These are phyloP conservation scores for Penicillium macrosclerotiorum DNA, from an alignment of 495 filamentous ascomycete species.

Conservation along the genomic window DNA sequence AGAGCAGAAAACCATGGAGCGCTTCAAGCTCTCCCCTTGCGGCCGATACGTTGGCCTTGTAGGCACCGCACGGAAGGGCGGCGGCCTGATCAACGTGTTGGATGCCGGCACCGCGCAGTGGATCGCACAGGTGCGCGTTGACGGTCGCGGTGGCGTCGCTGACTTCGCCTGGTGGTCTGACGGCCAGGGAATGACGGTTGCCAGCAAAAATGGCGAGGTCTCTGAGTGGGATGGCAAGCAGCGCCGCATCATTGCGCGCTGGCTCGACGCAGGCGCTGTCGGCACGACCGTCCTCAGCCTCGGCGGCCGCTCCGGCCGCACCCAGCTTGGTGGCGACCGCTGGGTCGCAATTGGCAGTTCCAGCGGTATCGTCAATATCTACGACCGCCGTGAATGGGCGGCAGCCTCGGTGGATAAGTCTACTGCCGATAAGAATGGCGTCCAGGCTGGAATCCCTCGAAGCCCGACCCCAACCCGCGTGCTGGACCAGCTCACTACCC, in stretches of 20 bases:
- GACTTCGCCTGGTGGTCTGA: conserved; percentile 91
- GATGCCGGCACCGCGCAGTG: conserved; percentile 82
- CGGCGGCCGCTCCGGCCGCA: conserved; percentile 60
- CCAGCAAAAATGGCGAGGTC: conserved; percentile 84
- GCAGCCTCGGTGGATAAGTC: conserved; percentile 27
- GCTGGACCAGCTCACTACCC: conserved; percentile 84
- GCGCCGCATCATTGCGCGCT: conserved; percentile 68
- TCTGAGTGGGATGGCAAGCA: conserved; percentile 78
- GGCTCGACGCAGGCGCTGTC: conserved; percentile 88
- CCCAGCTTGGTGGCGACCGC: conserved; percentile 70
- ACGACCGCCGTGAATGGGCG: conserved; percentile 72
- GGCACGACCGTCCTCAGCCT: conserved; percentile 78
- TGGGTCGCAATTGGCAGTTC: conserved; percentile 86
- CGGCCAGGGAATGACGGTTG: conserved; percentile 72
- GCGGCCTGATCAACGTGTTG: conserved; percentile 83
- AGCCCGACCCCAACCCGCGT: conserved; percentile 66
- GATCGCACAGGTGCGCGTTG: conserved; percentile 78
- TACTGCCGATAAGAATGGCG: conserved; percentile 25
- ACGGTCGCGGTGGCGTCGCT: conserved; percentile 76
- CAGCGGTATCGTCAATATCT: conserved; percentile 87
- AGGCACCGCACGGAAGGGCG: conserved; percentile 74
- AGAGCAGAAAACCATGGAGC: conserved; percentile 87
- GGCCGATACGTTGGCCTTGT: conserved; percentile 80
- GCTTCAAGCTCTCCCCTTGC: conserved; percentile 79
- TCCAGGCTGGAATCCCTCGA: conserved; percentile 26